Conservation (phyloP, 441 rosid genomes). For the Adansonia madagascariensis region DNA sequence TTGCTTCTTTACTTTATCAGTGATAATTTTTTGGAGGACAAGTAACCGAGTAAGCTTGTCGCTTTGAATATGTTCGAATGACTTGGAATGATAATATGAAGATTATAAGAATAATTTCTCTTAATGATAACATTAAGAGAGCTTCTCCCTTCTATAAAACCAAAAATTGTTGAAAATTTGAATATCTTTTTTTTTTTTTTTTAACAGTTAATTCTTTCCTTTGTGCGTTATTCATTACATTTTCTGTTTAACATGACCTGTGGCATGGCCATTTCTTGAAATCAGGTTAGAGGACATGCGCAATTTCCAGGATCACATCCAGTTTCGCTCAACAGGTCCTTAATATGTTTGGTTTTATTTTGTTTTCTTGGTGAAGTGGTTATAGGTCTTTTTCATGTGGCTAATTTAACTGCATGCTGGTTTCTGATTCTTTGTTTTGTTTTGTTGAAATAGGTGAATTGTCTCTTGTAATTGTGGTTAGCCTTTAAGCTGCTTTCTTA, state of each 20-base stretch:
- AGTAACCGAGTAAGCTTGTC: background rate
- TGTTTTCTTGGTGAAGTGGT: constrained; percentile 7
- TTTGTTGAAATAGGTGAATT: background rate
- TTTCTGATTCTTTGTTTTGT: constrained; percentile 14
- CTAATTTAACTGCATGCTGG: background rate
- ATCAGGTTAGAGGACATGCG: constrained; percentile 75
- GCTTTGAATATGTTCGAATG: background rate
- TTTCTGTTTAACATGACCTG: constrained; percentile 14
- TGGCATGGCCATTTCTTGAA: constrained; percentile 30
- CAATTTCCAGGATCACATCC: constrained; percentile 99
- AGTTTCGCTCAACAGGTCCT: constrained; percentile 92
- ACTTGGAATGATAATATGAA: background rate
- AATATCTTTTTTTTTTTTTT: background rate
- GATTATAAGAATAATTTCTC: background rate
- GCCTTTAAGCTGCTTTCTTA: background rate
- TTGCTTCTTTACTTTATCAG: background rate
- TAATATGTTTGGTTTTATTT: background rate
- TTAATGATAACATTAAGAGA: constrained; percentile 14
- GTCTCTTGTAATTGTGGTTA: background rate
- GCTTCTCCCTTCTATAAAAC: background rate
- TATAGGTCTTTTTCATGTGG: background rate
- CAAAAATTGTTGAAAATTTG: background rate
- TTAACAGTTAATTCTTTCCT: no score
- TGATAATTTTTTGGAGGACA: constrained; percentile 16
- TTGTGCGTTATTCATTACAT: background rate